These are phyloP conservation scores for Aspergillus sclerotiicarbonarius DNA, from an alignment of 495 filamentous ascomycete genomes.

Conservation along the genomic window DNA sequence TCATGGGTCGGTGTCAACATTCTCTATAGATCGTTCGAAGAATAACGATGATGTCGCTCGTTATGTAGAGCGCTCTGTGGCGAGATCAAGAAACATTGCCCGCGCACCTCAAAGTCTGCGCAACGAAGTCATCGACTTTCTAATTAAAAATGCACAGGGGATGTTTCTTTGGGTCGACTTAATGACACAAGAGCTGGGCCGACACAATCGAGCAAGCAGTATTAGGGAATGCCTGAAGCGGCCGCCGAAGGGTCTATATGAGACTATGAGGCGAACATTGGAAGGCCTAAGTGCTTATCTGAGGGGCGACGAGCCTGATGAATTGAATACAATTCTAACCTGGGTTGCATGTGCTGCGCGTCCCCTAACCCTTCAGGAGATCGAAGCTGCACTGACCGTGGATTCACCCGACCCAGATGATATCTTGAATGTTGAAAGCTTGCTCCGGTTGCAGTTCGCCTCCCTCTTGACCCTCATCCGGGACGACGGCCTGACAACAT, in stretches of 20 bases:
- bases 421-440: background rate
- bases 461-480: slow-evolving; percentile 1
- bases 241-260: slow-evolving; percentile 6
- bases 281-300: background rate
- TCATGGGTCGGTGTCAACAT: background rate
- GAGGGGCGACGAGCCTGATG: background rate
- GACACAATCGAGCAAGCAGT: slow-evolving; percentile 4
- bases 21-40: background rate
- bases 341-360: slow-evolving; percentile 3
- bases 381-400: background rate
- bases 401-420: background rate
- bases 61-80: background rate
- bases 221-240: slow-evolving; percentile 1
- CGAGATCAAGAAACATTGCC: background rate
- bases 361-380: background rate
- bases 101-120: background rate
- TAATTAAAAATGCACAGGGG: slow-evolving; percentile 3
- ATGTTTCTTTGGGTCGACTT: slow-evolving; percentile 10
- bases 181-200: background rate
- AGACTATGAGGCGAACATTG: background rate
- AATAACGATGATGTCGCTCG: slow-evolving; percentile 1
- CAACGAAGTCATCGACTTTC: background rate
- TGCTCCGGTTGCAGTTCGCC: slow-evolving; percentile 5
- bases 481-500: slow-evolving; percentile 5
- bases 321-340: slow-evolving; percentile 5